A percentile compares a stretch with the other conserved stretches of the same genome.
Conservation (phyloP, 345 rosid species). For the Schrenkiella parvula region DNA sequence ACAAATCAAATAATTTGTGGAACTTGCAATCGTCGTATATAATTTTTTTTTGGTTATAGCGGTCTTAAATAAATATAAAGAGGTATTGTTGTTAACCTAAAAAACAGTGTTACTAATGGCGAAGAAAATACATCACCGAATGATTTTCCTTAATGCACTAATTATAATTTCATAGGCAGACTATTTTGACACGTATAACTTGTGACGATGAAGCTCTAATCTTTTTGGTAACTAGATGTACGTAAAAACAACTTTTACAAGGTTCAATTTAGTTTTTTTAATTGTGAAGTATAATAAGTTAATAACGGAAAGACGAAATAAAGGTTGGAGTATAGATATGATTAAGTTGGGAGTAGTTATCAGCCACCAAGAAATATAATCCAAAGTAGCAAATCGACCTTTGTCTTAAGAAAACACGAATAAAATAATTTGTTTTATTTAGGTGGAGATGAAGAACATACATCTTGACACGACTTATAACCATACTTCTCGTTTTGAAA, state of each 20-base stretch:
- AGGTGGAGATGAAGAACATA: constrained; percentile 38
- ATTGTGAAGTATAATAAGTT: constrained; percentile 18
- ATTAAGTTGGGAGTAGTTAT: constrained; percentile 33
- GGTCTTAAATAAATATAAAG: neutral
- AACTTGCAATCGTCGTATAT: neutral
- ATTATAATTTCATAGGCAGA: constrained; percentile 5
- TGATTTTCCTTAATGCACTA: neutral
- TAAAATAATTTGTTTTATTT: constrained; percentile 18
- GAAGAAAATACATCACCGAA: neutral
- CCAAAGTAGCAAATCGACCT: constrained; percentile 22
- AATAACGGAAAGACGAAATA: constrained; percentile 35
- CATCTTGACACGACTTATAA: constrained; percentile 38
- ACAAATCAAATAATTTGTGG: neutral
- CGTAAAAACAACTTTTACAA: neutral
- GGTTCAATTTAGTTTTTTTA: constrained; percentile 1
- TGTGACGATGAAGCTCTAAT: constrained; percentile 9
- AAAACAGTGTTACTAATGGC: neutral
- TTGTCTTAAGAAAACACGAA: constrained; percentile 12
- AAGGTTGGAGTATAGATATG: constrained; percentile 37
- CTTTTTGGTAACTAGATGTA: neutral
- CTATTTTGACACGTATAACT: constrained; percentile 11
- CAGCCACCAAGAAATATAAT: constrained; percentile 37
- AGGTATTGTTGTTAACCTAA: neutral
- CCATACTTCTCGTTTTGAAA: constrained; percentile 22
- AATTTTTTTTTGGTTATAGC: neutral